Percentiles rank a stretch among this genome's conserved stretches.
These are phyloP conservation scores for Picea glauca DNA, from an alignment of 75 land plant genomes.

Conservation along the genomic window DNA sequence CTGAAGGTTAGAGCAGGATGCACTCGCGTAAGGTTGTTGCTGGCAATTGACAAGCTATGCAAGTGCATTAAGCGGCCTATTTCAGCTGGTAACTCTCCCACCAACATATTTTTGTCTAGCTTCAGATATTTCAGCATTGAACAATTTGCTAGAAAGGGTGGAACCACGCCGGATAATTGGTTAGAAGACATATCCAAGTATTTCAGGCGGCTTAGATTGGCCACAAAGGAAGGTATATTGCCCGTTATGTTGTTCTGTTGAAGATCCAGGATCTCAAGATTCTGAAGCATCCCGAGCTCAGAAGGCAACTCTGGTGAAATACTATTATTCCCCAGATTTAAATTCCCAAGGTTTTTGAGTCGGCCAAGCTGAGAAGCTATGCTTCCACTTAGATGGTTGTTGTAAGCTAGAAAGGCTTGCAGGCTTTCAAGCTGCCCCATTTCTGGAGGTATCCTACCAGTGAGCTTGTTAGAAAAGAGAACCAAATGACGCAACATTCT, in stretches of 20 bases:
- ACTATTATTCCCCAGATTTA: slow-evolving; percentile 41
- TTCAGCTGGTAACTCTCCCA: slow-evolving; percentile 41
- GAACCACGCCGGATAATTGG: slow-evolving; percentile 52
- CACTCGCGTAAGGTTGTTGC: slow-evolving; percentile 37
- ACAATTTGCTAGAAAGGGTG: slow-evolving; percentile 45
- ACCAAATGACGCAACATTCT: slow-evolving; percentile 8
- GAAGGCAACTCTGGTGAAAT: slow-evolving; percentile 52
- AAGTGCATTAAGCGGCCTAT: slow-evolving; percentile 32
- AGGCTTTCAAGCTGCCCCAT: slow-evolving; percentile 18
- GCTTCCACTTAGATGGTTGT: slow-evolving; percentile 17
- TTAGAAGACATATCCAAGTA: slow-evolving; percentile 38
- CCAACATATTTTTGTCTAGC: slow-evolving; percentile 38
- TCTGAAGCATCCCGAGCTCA: slow-evolving; percentile 30
- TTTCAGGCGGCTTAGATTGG: slow-evolving; percentile 25
- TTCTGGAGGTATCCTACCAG: slow-evolving; percentile 39
- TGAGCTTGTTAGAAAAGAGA: slow-evolving; percentile 29
- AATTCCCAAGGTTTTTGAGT: not conserved
- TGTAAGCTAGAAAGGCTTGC: slow-evolving; percentile 4
- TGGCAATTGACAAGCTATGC: slow-evolving; percentile 37
- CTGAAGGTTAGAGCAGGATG: slow-evolving; percentile 36
- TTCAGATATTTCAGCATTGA: slow-evolving; percentile 26
- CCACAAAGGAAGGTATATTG: slow-evolving; percentile 40
- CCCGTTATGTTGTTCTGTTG: slow-evolving; percentile 46
- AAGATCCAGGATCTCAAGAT: slow-evolving; percentile 37
- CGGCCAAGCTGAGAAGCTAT: slow-evolving; percentile 6